Evolutionary conservation across 306 rosid species (phyloP), one percentile per base, ranked within the genome.

Genomic region (Trifolium subterraneum): DNA sequence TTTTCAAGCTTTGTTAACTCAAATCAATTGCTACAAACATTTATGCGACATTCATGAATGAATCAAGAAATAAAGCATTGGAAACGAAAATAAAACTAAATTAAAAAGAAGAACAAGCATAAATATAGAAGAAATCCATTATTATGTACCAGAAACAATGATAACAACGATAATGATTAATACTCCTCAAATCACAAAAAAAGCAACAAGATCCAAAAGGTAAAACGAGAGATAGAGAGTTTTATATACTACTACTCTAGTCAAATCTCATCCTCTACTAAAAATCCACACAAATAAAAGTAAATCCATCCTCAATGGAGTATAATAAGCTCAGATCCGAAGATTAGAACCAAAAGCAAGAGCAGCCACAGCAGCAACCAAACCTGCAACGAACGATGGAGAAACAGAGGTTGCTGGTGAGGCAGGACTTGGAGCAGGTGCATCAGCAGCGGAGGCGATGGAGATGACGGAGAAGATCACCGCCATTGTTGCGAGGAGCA

Each of bases 341-440:
- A 82, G 81, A 15, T 86, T 77, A 82, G 96, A 88, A 60, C 99
- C 96, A 73, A 90, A 83, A 39, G 79, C 77, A 16, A 92, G 85
- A 86, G 97, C 90, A 0, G 62, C 78, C 3, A 73, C 67, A 8
- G 89, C 85, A 55, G 92, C 84, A 41, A 81, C 1, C 59, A 64
- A 44, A 14, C 80, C 96, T 0, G 85, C 71, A 14, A 36, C 80
- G 52, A 91, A 38, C 0, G 96, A 90, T 2, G 98, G 99, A 0
- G 89, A 83, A 27, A 81, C 39, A 4, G 78, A 70, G 33, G 50
- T 23, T 13, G 92, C 89, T 0, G 90, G 88, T 4, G 99, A 90
- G 7, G 73, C 1, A 1, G 99, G 99, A 51, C 90, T 74, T 0
- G 98, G 98, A n/a, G 99, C 93, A 1, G 97, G 97, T 36, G 92